phyloP scores from a whole-genome alignment of 352 stramenopile genomes.

The Peronospora destructor region DNA sequence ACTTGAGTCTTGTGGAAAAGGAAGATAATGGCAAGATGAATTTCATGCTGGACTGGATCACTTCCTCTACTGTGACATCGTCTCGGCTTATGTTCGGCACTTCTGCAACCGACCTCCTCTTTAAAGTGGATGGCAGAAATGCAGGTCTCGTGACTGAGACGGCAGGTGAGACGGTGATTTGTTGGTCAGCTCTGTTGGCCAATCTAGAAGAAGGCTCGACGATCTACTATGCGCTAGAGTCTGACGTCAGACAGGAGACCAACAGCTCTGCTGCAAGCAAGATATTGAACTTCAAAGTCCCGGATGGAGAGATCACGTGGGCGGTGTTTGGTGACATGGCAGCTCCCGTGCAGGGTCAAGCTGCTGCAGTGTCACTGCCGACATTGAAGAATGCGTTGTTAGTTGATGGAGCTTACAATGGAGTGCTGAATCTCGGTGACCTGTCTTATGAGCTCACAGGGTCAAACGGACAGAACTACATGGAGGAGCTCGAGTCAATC shows the following conservation, averaged over 20 bases:
- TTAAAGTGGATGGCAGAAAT: slow-evolving; percentile 28
- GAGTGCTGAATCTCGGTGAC: slow-evolving; percentile 69
- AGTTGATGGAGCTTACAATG: slow-evolving; percentile 34
- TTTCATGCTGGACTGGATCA: slow-evolving; percentile 77
- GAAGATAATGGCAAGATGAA: slow-evolving; percentile 25
- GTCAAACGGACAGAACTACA: slow-evolving; percentile 59
- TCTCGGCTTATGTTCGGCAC: slow-evolving; percentile 42
- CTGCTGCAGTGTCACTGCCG: slow-evolving; percentile 51
- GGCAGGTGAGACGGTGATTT: slow-evolving; percentile 30
- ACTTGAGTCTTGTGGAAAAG: slow-evolving; percentile 48
- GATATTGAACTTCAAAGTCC: slow-evolving; percentile 44
- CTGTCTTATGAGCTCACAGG: slow-evolving; percentile 62
- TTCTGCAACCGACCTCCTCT: slow-evolving; percentile 31
- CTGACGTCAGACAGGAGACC: slow-evolving; percentile 10
- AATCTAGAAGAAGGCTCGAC: slow-evolving; percentile 38
- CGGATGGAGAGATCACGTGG: slow-evolving; percentile 46
- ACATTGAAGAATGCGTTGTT: slow-evolving; percentile 49
- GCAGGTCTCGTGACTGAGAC: slow-evolving; percentile 46
- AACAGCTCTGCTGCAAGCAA: slow-evolving; percentile 2
- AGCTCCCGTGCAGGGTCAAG: slow-evolving; percentile 42
- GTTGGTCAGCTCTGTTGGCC: slow-evolving; percentile 53
- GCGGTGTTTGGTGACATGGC: slow-evolving; percentile 72
- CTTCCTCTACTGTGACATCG: slow-evolving; percentile 21
- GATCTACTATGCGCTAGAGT: slow-evolving; percentile 56
- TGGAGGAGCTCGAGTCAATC: slow-evolving; percentile 58